Evolutionary conservation across 164 flowering plant species (phyloP).

Genomic region (Saururus chinensis): DNA sequence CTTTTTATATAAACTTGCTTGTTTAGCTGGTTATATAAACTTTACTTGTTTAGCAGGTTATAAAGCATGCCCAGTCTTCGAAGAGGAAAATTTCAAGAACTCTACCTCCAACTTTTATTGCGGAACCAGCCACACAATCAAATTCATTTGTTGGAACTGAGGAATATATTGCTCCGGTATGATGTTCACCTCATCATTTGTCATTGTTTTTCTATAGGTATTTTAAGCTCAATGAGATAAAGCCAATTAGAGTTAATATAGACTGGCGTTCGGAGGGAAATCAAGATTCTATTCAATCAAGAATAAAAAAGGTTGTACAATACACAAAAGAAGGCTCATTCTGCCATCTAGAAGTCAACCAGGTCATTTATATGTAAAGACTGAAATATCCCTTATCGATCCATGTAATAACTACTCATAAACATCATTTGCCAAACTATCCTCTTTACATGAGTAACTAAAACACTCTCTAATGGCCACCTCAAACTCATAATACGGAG

Average conservation of each 20-base stretch:
- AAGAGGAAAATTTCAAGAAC: slow-evolving; percentile 52
- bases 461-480: too few species aligned
- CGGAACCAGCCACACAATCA: slow-evolving; percentile 77
- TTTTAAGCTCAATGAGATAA: not conserved
- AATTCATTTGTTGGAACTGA: slow-evolving; percentile 99
- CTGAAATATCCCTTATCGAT: too few species aligned
- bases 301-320: not conserved
- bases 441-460: too few species aligned
- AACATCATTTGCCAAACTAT: too few species aligned
- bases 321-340: not conserved
- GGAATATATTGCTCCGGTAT: slow-evolving; percentile 98
- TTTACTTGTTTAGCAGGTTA: slow-evolving; percentile 34
- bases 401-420: too few species aligned
- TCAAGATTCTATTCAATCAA: not conserved
- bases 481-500: too few species aligned
- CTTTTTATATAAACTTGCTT: too few species aligned
- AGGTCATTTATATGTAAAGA: too few species aligned
- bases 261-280: not conserved
- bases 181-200: slow-evolving; percentile 7
- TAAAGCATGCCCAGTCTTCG: slow-evolving; percentile 35
- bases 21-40: not conserved
- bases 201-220: not conserved
- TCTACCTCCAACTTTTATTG: slow-evolving; percentile 66
- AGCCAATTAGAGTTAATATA: too few species aligned
- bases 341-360: too few species aligned